Percentiles rank a stretch among this genome's conserved stretches.
Evolutionary conservation across 345 rosid species (phyloP).

Genomic region (Gossypioides kirkii): DNA sequence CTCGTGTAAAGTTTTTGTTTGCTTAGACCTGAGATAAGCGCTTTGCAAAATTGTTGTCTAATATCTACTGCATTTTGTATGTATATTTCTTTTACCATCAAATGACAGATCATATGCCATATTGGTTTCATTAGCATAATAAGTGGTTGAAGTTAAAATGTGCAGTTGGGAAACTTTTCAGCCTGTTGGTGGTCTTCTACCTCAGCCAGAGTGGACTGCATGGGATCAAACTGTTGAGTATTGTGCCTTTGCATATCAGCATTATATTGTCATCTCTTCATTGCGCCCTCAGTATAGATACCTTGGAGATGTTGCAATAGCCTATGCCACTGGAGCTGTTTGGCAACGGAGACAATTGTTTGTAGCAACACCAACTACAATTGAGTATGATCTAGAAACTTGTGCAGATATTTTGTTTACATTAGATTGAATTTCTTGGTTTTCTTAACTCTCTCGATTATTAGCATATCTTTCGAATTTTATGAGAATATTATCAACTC

Average conservation of each 20-base stretch:
- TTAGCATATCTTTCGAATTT: neutral
- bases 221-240: constrained; percentile 99
- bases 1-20: neutral
- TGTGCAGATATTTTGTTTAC: constrained; percentile 4
- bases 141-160: constrained; percentile 22
- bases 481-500: no score
- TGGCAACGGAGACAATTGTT: constrained; percentile 98
- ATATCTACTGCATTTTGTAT: neutral
- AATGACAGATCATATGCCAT: neutral
- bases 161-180: constrained; percentile 97
- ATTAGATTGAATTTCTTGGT: neutral
- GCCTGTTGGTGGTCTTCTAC: constrained; percentile 92
- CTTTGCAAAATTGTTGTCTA: neutral
- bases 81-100: neutral
- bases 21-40: neutral
- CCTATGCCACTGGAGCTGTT: constrained; percentile 94
- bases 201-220: constrained; percentile 99
- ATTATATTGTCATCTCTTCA: constrained; percentile 85
- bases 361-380: constrained; percentile 94
- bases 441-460: neutral
- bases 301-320: constrained; percentile 93
- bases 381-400: constrained; percentile 61
- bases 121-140: constrained; percentile 12
- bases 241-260: constrained; percentile 94
- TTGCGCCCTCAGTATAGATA: constrained; percentile 94